These are phyloP conservation scores for Plasmopara halstedii DNA, from an alignment of 352 stramenopile genomes.

Conservation along the genomic window DNA sequence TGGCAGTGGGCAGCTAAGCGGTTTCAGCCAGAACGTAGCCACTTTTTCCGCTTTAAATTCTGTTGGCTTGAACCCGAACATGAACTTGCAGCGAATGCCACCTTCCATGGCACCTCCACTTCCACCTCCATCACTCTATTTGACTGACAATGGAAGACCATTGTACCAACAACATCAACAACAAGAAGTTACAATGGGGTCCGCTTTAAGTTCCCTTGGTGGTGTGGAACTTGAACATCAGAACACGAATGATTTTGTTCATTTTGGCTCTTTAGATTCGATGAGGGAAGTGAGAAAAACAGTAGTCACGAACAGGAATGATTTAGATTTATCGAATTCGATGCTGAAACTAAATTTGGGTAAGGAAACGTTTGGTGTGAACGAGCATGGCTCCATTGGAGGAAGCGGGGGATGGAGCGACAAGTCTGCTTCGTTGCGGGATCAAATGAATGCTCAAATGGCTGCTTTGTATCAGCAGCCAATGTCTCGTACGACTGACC, in stretches of 20 bases:
- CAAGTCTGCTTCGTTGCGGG: conserved; percentile 28
- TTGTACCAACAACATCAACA: conserved; percentile 41
- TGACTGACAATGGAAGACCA: conserved; percentile 7
- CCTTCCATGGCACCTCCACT: conserved; percentile 13
- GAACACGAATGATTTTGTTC: conserved; percentile 8
- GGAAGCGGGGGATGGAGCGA: conserved; percentile 10
- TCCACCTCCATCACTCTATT: conserved; percentile 11
- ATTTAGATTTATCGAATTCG: conserved; percentile 34
- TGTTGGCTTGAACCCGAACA: conserved; percentile 4
- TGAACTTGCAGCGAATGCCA: conserved; percentile 9
- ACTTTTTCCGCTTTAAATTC: conserved; percentile 2
- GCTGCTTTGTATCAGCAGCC: conserved; percentile 52
- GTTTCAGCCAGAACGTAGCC: conserved; percentile 7
- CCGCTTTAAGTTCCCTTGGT: conserved; percentile 8
- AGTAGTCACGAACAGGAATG: conserved; percentile 1
- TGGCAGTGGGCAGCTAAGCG: conserved; percentile 5
- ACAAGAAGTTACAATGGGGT: conserved; percentile 14
- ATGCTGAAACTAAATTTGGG: conserved; percentile 35
- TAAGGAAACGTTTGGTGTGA: conserved; percentile 6
- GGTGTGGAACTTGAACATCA: conserved; percentile 13
- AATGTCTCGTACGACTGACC: conserved; percentile 8
- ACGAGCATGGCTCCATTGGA: conserved; percentile 3
- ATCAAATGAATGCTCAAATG: conserved; percentile 80
- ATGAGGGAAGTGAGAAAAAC: neutral
- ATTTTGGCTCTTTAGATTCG: conserved; percentile 5